These are phyloP conservation scores for Verbascum thapsus DNA, from an alignment of 257 asterid genomes.

Conservation along the genomic window DNA sequence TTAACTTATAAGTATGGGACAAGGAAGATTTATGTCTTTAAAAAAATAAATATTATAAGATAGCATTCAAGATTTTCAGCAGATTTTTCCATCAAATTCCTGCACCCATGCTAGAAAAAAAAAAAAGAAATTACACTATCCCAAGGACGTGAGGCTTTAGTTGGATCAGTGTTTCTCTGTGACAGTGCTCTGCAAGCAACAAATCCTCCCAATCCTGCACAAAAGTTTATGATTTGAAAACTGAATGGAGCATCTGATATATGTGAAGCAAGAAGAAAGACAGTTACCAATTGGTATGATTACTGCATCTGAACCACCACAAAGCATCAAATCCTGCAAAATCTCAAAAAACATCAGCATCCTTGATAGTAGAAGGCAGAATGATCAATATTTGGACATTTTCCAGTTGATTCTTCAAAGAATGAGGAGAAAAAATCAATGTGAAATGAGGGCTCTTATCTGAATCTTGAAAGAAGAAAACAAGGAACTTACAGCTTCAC, in stretches of 20 bases:
- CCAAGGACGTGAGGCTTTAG: conserved; percentile 94
- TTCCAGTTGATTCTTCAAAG: background rate
- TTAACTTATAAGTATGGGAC: conserved; percentile 12
- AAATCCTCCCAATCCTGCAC: conserved; percentile 87
- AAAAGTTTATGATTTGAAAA: conserved; percentile 22
- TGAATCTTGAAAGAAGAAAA: conserved; percentile 30
- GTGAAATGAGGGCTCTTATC: conserved; percentile 10
- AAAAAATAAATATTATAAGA: conserved; percentile 9
- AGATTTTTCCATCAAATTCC: conserved; percentile 16
- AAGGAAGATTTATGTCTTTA: conserved; percentile 7
- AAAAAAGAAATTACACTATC: conserved; percentile 63
- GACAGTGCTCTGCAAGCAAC: conserved; percentile 90
- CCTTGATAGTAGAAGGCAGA: conserved; percentile 11
- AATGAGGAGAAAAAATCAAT: conserved; percentile 16
- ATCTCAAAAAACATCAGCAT: conserved; percentile 33
- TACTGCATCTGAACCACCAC: conserved; percentile 94
- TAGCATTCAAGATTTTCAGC: conserved; percentile 21
- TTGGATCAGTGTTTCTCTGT: conserved; percentile 74
- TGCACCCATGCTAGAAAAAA: conserved; percentile 22
- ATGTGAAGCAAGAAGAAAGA: conserved; percentile 19
- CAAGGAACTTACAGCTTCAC: conserved; percentile 70
- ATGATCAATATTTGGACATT: conserved; percentile 16
- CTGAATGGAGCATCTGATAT: conserved; percentile 5
- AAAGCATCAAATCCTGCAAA: conserved; percentile 87
- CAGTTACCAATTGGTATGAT: conserved; percentile 79